A percentile compares a stretch with the other conserved stretches of the same genome.
Conservation (phyloP, 2,329 filamentous ascomycete genomes). For the Zasmidium angulare region DNA sequence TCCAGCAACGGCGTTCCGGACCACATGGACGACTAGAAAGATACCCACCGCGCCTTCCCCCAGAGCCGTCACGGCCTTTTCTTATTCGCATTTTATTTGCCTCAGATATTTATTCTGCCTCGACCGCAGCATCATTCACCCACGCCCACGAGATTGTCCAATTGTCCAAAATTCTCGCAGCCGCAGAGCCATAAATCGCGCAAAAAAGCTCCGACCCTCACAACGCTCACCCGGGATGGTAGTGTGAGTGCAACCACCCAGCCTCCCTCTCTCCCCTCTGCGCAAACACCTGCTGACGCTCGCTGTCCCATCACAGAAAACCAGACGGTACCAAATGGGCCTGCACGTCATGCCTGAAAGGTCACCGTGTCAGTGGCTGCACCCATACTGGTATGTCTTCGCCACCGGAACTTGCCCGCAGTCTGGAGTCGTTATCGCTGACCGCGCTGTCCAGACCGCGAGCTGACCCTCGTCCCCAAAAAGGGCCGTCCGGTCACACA, state of each 20-base stretch:
- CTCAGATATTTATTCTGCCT: slow-evolving; percentile 1
- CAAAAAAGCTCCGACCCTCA: slow-evolving; percentile 6
- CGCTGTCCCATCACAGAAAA: slow-evolving; percentile 15
- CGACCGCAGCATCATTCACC: background rate
- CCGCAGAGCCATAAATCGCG: slow-evolving; percentile 16
- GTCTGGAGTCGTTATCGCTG: slow-evolving; percentile 13
- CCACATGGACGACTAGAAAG: slow-evolving; percentile 19
- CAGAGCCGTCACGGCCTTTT: slow-evolving; percentile 8
- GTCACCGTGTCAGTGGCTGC: slow-evolving; percentile 98
- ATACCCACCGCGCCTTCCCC: slow-evolving; percentile 16
- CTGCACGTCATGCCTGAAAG: slow-evolving; percentile 96
- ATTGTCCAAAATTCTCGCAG: background rate
- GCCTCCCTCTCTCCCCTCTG: background rate
- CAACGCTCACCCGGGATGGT: slow-evolving; percentile 32
- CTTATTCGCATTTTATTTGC: slow-evolving; percentile 10
- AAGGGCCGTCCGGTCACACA: slow-evolving; percentile 97
- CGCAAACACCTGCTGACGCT: background rate
- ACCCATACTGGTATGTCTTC: slow-evolving; percentile 79
- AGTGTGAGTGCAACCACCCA: slow-evolving; percentile 16
- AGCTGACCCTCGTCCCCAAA: slow-evolving; percentile 91
- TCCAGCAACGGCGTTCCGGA: slow-evolving; percentile 17
- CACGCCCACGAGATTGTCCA: background rate
- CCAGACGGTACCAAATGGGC: slow-evolving; percentile 91
- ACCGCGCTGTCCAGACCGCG: slow-evolving; percentile 65
- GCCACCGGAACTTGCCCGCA: slow-evolving; percentile 6